A percentile compares a stretch with the other conserved stretches of the same genome.
Conservation (phyloP, 2,329 filamentous ascomycete species). For the Magnaporthiopsis poae region DNA sequence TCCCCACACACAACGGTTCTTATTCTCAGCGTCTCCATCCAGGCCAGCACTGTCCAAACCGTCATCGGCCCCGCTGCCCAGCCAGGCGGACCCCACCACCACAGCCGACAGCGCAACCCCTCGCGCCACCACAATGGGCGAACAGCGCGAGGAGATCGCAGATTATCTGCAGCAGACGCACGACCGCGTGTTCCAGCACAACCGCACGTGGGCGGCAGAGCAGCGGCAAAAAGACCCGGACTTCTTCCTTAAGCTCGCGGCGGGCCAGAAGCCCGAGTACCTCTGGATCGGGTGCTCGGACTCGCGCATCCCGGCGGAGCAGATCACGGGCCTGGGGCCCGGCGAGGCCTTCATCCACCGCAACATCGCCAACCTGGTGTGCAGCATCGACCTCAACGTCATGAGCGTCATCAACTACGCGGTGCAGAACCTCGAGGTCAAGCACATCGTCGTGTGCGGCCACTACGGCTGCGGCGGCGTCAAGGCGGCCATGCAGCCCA, state of each 20-base stretch:
- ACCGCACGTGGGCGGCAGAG: conserved; percentile 53
- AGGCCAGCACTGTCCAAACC: background rate
- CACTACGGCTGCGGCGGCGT: conserved; percentile 72
- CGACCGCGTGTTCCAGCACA: conserved; percentile 59
- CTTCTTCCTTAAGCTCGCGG: conserved; percentile 55
- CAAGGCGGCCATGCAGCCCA: conserved; percentile 62
- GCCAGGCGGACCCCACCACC: background rate
- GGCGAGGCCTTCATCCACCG: conserved; percentile 90
- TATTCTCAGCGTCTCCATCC: background rate
- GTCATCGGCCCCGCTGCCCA: conserved; percentile 1
- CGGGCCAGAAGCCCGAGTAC: conserved; percentile 60
- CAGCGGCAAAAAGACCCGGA: conserved; percentile 49
- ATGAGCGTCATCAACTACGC: conserved; percentile 81
- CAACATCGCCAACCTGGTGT: conserved; percentile 86
- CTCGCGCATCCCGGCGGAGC: conserved; percentile 82
- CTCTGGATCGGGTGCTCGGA: conserved; percentile 89
- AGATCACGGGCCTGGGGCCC: conserved; percentile 71
- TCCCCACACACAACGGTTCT: background rate
- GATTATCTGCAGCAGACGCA: conserved; percentile 54
- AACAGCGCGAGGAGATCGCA: conserved; percentile 30
- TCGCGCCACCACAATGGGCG: conserved; percentile 9
- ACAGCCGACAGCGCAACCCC: background rate
- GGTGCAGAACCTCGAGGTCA: conserved; percentile 68
- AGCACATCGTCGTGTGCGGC: conserved; percentile 70
- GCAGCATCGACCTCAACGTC: conserved; percentile 68